Base-by-base conservation (phyloP, 495 filamentous ascomycete genomes). In the Sphaerosporella brunnea region DNA sequence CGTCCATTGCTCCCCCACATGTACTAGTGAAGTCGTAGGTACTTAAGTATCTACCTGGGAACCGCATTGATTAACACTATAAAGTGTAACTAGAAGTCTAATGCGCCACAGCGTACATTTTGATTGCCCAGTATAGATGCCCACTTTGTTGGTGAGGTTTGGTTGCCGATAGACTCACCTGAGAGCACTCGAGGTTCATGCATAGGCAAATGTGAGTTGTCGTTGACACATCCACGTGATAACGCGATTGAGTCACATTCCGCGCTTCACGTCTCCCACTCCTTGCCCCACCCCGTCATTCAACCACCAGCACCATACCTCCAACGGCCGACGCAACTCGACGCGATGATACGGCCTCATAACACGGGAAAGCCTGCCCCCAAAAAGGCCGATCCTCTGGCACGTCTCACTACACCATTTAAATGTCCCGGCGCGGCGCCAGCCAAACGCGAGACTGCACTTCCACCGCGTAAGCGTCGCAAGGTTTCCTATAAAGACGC, bases 401-500 rank as follows among this genome's bases (percentile, higher is more conserved):
- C 93, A 46, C 74, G 77, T 35, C 74, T 97, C 2, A 66, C 74
- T 40, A 84, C 77, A 54, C 90, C 90, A 2, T 99, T 99, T 66
- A 90, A 80, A 73, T 95, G 88, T 52, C 90, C 90, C 11, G 84
- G 86, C 21, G 78, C 80, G 7, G 82, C 84, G 4, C 79, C 72
- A 0, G 68, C 74, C 0, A 75, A 71, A 21, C 73, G 83, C 24
- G 65, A 71, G n/a, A 81, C 80, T 1, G 82, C 83, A 7, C 81
- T 92, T 34, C 92, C 92, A 2, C 67, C 78, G 11, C 72, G 90
- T 30, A 99, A 99, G 63, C 70, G 78, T 53, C 72, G 85, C 47
- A 96, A 84, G 68, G 74, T 99, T 40, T 84, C 84, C 56, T 99
- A 99, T 65, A 73, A 74, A 30, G 82, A 78, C 36, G 82, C 84